phyloP scores from a whole-genome alignment of 2,329 filamentous ascomycete genomes.

The Penicillium sumatraense region DNA sequence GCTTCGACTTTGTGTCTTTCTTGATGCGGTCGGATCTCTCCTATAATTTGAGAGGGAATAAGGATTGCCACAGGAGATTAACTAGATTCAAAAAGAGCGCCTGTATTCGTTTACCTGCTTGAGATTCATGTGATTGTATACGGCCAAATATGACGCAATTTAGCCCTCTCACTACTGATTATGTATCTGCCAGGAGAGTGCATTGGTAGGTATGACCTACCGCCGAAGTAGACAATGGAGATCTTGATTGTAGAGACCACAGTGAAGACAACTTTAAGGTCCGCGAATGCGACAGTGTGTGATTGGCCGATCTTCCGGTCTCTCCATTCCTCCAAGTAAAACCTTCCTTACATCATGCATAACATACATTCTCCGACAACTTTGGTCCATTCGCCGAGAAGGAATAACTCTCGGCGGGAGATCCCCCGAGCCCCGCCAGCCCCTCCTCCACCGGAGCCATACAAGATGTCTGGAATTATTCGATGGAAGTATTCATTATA shows the following conservation, averaged over 20 bases:
- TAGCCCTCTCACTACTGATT: too few relatives aligned
- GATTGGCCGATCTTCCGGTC: neutral
- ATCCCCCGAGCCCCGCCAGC: neutral
- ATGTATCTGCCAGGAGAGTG: too few relatives aligned
- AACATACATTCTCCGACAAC: neutral
- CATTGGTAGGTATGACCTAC: too few relatives aligned
- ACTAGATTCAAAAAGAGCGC: too few relatives aligned
- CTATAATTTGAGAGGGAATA: neutral
- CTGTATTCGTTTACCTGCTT: too few relatives aligned
- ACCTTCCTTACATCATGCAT: neutral
- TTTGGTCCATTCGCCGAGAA: neutral
- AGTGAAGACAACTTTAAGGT: too few relatives aligned
- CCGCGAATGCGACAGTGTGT: neutral
- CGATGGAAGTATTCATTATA: neutral
- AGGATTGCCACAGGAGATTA: too few relatives aligned
- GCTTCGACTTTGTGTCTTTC: too few relatives aligned
- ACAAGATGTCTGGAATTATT: neutral
- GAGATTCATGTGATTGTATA: too few relatives aligned
- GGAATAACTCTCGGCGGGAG: neutral
- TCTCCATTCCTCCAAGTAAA: neutral
- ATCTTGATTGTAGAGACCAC: too few relatives aligned
- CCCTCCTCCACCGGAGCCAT: conserved; percentile 4
- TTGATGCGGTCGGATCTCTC: neutral
- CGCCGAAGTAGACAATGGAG: too few relatives aligned
- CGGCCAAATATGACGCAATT: too few relatives aligned